Base-by-base conservation (phyloP, 1,284 basidiomycete species). In the Ganoderma meredithae region DNA sequence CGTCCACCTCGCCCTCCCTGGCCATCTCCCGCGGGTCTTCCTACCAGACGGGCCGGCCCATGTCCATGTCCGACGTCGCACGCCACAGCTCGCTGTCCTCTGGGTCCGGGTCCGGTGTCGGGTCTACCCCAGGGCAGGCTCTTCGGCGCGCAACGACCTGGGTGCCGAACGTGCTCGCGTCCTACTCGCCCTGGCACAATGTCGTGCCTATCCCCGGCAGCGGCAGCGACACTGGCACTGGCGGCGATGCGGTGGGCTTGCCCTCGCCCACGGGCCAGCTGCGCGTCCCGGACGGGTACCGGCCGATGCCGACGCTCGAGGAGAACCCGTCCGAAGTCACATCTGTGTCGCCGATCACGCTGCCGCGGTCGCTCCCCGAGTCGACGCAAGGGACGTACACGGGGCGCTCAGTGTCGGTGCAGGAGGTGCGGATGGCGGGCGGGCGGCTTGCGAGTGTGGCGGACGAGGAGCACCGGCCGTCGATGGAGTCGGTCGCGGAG, bases 141-240 rank as follows among this genome's bases (percentile, higher is more conserved):
- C 43, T 63, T 12, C 43, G 66, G 22, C 52, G 62, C 19, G 58
- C 63, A 44, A 63, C 64, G 22, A 69, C 71, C 39, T 72, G 71
- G 71, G 49, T 67, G 8, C 71, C 71, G 56, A 66, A 72, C 62
- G 66, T 72, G 33, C 65, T 69, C 47, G 71, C 68, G 60, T 68
- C 64, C 56, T 72, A 72, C 62, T 72, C 71, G 31, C 71, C 68
- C 22, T 72, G 71, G 71, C 67, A 65, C 49, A 67, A 64, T 22
- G 60, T 72, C n/a, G 62, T 72, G 47, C n/a, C 31, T 36, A 40
- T 60, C 6, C 27, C 27, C 40, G 17, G 36, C 19, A 25, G 66
- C 27, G 52, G n/a, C 47, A 19, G 43, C 36, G 25, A 1, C n/a
- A n/a, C n/a, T n/a, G n/a, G n/a, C n/a, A n/a, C n/a, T n/a, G 58